These are phyloP conservation scores for Epichloe gansuensis DNA, from an alignment of 2,329 filamentous ascomycete species.

Conservation along the genomic window DNA sequence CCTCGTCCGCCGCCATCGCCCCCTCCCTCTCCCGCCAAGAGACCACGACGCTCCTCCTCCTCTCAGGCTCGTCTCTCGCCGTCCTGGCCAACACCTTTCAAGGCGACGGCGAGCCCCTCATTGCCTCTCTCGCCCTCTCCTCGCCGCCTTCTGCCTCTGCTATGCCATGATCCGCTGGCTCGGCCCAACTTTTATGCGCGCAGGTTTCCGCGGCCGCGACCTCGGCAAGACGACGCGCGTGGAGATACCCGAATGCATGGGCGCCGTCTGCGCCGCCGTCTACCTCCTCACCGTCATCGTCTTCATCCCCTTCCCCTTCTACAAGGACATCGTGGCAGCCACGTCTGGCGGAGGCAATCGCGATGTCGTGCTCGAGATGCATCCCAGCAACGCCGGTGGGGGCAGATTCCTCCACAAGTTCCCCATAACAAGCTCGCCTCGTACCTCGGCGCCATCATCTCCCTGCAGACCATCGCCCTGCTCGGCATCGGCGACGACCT, in stretches of 20 bases:
- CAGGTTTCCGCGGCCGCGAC: slow-evolving; percentile 81
- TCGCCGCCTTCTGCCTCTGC: slow-evolving; percentile 67
- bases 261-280: slow-evolving; percentile 80
- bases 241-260: slow-evolving; percentile 93
- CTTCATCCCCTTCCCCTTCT: slow-evolving; percentile 95
- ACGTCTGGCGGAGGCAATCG: slow-evolving; percentile 89
- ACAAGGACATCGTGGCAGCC: slow-evolving; percentile 92
- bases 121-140: slow-evolving; percentile 82
- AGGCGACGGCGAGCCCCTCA: slow-evolving; percentile 76
- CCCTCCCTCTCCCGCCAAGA: slow-evolving; percentile 37
- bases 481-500: slow-evolving; percentile 91
- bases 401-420: slow-evolving; percentile 84
- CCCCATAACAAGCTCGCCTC: slow-evolving; percentile 91
- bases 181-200: slow-evolving; percentile 75
- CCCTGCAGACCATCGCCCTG: slow-evolving; percentile 79
- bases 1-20: background rate
- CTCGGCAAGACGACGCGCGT: slow-evolving; percentile 57
- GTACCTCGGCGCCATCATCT: slow-evolving; percentile 87
- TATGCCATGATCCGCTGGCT: slow-evolving; percentile 91
- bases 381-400: slow-evolving; percentile 35
- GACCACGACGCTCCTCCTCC: slow-evolving; percentile 42
- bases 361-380: slow-evolving; percentile 71
- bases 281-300: slow-evolving; percentile 81
- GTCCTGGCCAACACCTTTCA: slow-evolving; percentile 72
- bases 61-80: slow-evolving; percentile 57